Evolutionary conservation across 305 asterid species (phyloP), one percentile per base, ranked within the genome.

Genomic region (Fraxinus nigra): DNA sequence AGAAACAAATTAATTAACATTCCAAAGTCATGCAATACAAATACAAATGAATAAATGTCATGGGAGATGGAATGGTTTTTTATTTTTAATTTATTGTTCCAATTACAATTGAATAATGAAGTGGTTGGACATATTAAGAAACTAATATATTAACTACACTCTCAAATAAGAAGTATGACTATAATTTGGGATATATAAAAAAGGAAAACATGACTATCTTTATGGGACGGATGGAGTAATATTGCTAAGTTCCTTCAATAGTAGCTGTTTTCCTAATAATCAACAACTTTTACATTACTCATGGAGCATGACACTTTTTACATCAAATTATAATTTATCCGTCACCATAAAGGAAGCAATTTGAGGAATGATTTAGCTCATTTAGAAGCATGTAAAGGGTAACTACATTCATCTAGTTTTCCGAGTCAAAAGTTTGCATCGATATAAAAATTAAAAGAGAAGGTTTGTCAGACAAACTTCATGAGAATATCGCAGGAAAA

Each of bases 341-440:
- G 78, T 54, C 80, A 80, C 63, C 63, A 14, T 74, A 80, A 82
- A 32, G 43, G 28, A 46, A 78, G 74, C 80, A 59, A 59, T n/a
- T 14, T 11, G 59, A 59, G 78, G 37, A 79, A 76, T 11, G 67
- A 32, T 28, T 38, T 46, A 37, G 72, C 56, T 26, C 34, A 72
- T 46, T 28, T 69, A 59, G 70, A 74, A 69, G 18, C 18, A 24
- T 56, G 22, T 78, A 78, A 79, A 51, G 28, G 32, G 78, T 54
- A 65, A 67, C 26, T 35, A 43, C 59, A 77, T 22, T 81, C 24
- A 54, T n/a, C 73, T 26, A 67, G 75, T 78, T 48, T 48, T 30
- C 75, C 70, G 37, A 75, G 84, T 43, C 67, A 84, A 72, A 51
- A 63, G 56, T 9, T 67, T 8, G 16, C 32, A 9, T 61, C 8